Evolutionary conservation across 2,329 filamentous ascomycete species (phyloP), one percentile per base, ranked within the genome.

Genomic region (Ascochyta fabae): DNA sequence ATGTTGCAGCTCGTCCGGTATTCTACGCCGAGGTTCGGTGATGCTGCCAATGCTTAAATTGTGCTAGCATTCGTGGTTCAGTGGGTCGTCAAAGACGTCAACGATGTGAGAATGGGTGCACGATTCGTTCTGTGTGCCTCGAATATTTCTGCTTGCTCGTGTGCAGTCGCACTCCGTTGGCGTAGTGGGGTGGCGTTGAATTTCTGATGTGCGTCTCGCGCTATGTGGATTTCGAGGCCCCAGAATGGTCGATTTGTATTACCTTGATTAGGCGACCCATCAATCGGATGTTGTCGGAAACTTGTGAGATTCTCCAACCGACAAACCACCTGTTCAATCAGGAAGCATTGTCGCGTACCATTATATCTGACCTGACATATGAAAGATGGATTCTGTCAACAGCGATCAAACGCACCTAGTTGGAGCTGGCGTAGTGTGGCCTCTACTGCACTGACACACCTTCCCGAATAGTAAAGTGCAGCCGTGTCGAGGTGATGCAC

Each of bases 1-100:
- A 42, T 46, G 27, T 16, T 51, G 58, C 52, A 50, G 57, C 53
- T 66, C 45, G 62, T 49, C 55, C 63, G 59, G 61, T 56, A 41
- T 34, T 54, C 50, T 42, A 57, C 41, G 49, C 63, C 63, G 63
- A 59, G 38, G 34, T 34, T 53, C 45, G 59, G 56, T 53, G 48
- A 52, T 47, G 52, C 48, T 48, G 23, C 49, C 35, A 53, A 29
- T 34, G 38, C 38, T 24, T 10, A 3, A 16, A 22, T 38, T 33
- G 12, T 38, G 34, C 27, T 24, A 49, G 54, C 33, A 47, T 48
- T 51, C 48, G 38, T 47, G 40, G 39, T 42, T 46, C 48, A 34
- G 45, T 16, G 42, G 43, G 56, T 35, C 50, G 34, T 56, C 51
- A 53, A 48, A 35, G 34, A 54, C 34, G 45, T 48, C 51, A 48